Percentiles rank a stretch among this genome's conserved stretches.
These are phyloP conservation scores for Suhomyces wounanorum DNA, from an alignment of 1,139 yeast species.

Conservation along the genomic window DNA sequence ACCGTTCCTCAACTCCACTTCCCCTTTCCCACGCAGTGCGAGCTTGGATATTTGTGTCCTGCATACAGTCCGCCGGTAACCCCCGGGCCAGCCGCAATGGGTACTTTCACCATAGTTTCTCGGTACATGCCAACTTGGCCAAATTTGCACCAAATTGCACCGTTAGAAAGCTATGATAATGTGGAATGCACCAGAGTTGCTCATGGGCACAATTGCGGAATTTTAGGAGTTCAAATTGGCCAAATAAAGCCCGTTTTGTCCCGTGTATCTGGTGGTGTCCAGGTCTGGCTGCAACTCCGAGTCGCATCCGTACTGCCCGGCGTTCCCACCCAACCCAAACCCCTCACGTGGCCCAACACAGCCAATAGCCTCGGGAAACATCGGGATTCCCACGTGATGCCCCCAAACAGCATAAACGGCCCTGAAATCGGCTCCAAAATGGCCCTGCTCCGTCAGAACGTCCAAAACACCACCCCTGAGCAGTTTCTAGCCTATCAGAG, in stretches of 20 bases:
- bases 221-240: no score
- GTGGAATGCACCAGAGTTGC: no score
- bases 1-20: no score
- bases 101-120: background rate
- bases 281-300: conserved; percentile 4
- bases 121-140: background rate
- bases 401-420: no score
- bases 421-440: no score
- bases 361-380: background rate
- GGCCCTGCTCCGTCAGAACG: no score
- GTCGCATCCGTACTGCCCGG: conserved; percentile 3
- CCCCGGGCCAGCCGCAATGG: background rate
- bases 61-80: background rate
- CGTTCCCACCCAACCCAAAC: background rate
- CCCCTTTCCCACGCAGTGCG: background rate
- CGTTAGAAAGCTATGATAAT: background rate
- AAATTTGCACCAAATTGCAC: background rate
- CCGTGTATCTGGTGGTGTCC: background rate
- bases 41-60: background rate
- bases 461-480: no score
- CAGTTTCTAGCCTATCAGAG: background rate
- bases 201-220: no score
- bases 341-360: conserved; percentile 8
- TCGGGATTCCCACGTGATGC: conserved; percentile 1
- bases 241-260: background rate